A percentile compares a stretch with the other conserved stretches of the same genome.
Conservation (phyloP, 2,329 filamentous ascomycete genomes). For the Fusarium mexicanum region DNA sequence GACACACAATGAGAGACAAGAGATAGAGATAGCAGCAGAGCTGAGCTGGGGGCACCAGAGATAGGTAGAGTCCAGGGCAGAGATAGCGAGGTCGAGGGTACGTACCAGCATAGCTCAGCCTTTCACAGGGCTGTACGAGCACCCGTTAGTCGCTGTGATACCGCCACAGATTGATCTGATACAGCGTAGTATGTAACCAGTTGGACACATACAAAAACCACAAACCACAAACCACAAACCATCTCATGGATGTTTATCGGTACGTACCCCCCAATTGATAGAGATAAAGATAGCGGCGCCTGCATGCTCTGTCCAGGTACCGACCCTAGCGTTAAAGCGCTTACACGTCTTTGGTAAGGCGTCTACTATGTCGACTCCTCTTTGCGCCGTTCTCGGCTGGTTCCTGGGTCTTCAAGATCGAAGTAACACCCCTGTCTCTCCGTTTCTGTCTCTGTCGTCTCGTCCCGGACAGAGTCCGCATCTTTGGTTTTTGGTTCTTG, state of each 20-base stretch:
- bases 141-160: constrained; percentile 22
- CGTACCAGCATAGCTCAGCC: constrained; percentile 4
- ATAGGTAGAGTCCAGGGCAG: constrained; percentile 18
- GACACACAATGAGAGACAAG: constrained; percentile 14
- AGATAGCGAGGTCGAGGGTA: constrained; percentile 21
- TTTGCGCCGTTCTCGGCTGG: constrained; percentile 34
- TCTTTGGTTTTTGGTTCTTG: background rate
- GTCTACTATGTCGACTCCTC: constrained; percentile 27
- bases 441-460: background rate
- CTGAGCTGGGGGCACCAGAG: constrained; percentile 7
- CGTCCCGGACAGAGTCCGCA: constrained; percentile 33
- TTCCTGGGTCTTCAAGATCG: constrained; percentile 34
- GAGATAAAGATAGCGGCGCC: constrained; percentile 36
- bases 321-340: constrained; percentile 7
- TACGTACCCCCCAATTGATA: constrained; percentile 38
- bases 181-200: constrained; percentile 35
- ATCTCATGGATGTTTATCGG: constrained; percentile 36
- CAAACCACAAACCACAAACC: constrained; percentile 5
- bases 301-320: constrained; percentile 32
- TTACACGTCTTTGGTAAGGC: constrained; percentile 12
- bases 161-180: constrained; percentile 21
- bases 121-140: constrained; percentile 26
- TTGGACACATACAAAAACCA: constrained; percentile 41
- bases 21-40: constrained; percentile 22
- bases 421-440: background rate